Percentiles rank a stretch among this genome's conserved stretches.
These are phyloP conservation scores for Mucor mucedo DNA, from an alignment of 371 early-diverging fungal genomes.

Conservation along the genomic window DNA sequence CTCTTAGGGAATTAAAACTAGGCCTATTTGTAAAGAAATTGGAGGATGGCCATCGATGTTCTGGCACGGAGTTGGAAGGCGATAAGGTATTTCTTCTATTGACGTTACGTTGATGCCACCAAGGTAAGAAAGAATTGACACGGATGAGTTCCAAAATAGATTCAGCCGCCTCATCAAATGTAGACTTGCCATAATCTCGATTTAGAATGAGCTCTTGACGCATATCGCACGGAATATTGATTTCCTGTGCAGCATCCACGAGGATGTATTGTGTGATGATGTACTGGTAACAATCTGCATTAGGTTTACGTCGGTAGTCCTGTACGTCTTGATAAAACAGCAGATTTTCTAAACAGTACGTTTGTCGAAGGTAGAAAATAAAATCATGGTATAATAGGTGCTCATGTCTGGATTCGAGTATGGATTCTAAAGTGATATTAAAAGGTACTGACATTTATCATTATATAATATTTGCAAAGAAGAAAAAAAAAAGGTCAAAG, in stretches of 20 bases:
- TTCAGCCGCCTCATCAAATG: conserved; percentile 38
- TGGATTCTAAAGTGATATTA: conserved; percentile 33
- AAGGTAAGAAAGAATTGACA: conserved; percentile 28
- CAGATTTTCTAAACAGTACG: conserved; percentile 46
- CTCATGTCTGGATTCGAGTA: conserved; percentile 28
- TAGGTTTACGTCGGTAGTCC: conserved; percentile 25
- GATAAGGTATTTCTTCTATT: conserved; percentile 11
- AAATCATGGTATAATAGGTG: conserved; percentile 31
- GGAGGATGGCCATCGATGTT: background rate
- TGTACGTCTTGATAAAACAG: conserved; percentile 48
- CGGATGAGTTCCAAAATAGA: conserved; percentile 45
- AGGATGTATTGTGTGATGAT: conserved; percentile 37
- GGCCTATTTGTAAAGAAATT: conserved; percentile 7
- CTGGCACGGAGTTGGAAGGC: conserved; percentile 20
- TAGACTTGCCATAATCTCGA: background rate
- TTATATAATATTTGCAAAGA: background rate
- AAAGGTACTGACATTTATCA: conserved; percentile 6
- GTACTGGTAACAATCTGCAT: conserved; percentile 15
- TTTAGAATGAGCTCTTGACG: conserved; percentile 35
- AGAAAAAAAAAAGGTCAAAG: conserved; percentile 15
- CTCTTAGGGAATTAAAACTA: conserved; percentile 22
- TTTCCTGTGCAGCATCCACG: conserved; percentile 45
- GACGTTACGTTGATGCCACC: conserved; percentile 7
- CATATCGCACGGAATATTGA: conserved; percentile 55
- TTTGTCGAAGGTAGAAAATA: conserved; percentile 33